A percentile compares a stretch with the other conserved stretches of the same genome.
phyloP scores from a whole-genome alignment of 176 grass and related monocot genomes.

The Zizania latifolia region DNA sequence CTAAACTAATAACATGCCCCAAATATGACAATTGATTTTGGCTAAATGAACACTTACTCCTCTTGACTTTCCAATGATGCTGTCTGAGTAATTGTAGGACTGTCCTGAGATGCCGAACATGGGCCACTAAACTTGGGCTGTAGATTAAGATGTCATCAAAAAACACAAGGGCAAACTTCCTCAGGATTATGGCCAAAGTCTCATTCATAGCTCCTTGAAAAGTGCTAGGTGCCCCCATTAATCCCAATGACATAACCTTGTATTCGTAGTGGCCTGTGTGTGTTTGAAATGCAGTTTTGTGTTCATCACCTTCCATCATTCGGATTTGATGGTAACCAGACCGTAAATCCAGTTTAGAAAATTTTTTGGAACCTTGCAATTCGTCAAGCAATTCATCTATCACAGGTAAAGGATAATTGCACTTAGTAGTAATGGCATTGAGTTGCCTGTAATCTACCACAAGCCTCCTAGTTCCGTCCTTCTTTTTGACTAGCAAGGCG shows the following conservation, averaged over 20 bases:
- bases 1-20: background rate
- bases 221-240: no score
- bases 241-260: no score
- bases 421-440: background rate
- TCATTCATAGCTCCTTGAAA: no score
- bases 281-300: no score
- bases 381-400: background rate
- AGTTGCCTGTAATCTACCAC: background rate
- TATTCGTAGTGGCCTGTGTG: no score
- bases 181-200: no score
- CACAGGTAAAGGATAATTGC: background rate
- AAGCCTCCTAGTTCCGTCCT: background rate
- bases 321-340: background rate
- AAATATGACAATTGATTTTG: background rate
- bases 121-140: no score
- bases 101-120: background rate
- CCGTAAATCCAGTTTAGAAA: background rate
- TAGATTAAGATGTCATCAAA: no score
- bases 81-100: accelerated
- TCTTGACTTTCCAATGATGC: background rate
- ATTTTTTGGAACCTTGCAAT: background rate
- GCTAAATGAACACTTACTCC: background rate
- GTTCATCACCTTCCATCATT: no score
- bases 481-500: background rate
- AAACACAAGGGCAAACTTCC: no score